Base-by-base conservation (phyloP, 2,329 filamentous ascomycete genomes). In the Penicillium palitans region DNA sequence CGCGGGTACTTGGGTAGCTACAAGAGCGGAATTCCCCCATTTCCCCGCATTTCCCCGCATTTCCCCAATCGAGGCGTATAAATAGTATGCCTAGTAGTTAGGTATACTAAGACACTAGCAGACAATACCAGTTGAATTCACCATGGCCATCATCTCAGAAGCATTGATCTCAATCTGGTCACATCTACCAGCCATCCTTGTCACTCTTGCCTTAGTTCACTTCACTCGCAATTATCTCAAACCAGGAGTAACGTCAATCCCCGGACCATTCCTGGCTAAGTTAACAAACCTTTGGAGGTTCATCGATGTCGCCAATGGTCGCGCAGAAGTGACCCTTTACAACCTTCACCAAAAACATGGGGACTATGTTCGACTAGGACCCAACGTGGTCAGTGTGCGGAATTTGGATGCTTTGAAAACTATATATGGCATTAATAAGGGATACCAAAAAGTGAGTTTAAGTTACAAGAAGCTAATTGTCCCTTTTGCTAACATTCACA, bases 301-400 rank as follows among this genome's bases (percentile, higher is more conserved):
- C 4, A 47, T 47, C 13, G 45, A 47, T 47, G 29, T 47, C 1
- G 45, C 45, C 19, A 33, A 47, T 24, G 45, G 45, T 6, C 29
- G 29, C 7, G 13, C 29, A 33, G 12, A 47, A 24, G 45, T 47
- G 45, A 47, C n/a, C 13, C 45, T 47, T 24, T 31, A 47, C 19
- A 33, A 19, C 7, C 55, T 68, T 13, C 63, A 66, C 45, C 50
- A 55, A 31, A 60, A 66, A 47, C 39, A 68, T 24, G 65, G 64
- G 12, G 61, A 66, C 46, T 66, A 59, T 57, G 60, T 68, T 35
- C 61, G 60, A 40, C 13, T 66, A 39, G 66, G 63, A 21, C 60
- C 67, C 37, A 64, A 68, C 19, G 61, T 67, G 6, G 54, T 68
- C 33, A 69, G 67, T 37, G 55, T 69, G 10, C 52, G 52, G 39